Conservation (phyloP, 371 early-diverging fungal genomes). For the Haplosporangium sp. region DNA sequence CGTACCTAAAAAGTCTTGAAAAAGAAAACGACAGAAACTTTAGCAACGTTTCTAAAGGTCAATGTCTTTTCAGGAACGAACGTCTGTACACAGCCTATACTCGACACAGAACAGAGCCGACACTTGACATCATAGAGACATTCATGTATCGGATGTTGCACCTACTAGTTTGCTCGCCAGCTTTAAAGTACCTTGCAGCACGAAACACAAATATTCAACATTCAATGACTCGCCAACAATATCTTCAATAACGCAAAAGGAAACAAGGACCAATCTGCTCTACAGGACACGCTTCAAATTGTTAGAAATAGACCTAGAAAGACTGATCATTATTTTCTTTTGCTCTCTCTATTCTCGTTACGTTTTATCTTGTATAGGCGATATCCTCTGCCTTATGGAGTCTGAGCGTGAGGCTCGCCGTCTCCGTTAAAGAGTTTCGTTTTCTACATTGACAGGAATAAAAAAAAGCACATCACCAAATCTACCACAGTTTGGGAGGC, state of each 20-base stretch:
- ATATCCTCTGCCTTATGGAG: constrained; percentile 96
- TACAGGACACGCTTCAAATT: too few relatives aligned
- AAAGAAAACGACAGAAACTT: not conserved
- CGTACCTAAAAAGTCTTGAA: not conserved
- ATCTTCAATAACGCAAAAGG: too few relatives aligned
- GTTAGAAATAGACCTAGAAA: not conserved
- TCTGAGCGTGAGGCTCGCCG: constrained; percentile 99
- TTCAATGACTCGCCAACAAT: too few relatives aligned
- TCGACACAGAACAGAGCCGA: too few relatives aligned
- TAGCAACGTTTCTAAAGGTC: not conserved
- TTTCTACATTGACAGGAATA: not conserved
- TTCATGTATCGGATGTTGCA: too few relatives aligned
- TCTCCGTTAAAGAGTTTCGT: constrained; percentile 82
- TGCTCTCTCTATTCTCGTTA: not conserved
- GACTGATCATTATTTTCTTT: not conserved
- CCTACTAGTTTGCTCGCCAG: too few relatives aligned
- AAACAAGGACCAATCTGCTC: too few relatives aligned
- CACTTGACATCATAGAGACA: too few relatives aligned
- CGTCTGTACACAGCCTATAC: too few relatives aligned
- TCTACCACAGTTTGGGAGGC: not conserved
- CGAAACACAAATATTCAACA: too few relatives aligned
- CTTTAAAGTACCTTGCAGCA: too few relatives aligned
- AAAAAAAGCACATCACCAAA: constrained; percentile 4
- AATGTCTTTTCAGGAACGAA: too few relatives aligned
- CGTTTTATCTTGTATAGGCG: constrained; percentile 60